A percentile compares a stretch with the other conserved stretches of the same genome.
phyloP scores from a whole-genome alignment of 208 protist species.

The Polymyxa betae region DNA sequence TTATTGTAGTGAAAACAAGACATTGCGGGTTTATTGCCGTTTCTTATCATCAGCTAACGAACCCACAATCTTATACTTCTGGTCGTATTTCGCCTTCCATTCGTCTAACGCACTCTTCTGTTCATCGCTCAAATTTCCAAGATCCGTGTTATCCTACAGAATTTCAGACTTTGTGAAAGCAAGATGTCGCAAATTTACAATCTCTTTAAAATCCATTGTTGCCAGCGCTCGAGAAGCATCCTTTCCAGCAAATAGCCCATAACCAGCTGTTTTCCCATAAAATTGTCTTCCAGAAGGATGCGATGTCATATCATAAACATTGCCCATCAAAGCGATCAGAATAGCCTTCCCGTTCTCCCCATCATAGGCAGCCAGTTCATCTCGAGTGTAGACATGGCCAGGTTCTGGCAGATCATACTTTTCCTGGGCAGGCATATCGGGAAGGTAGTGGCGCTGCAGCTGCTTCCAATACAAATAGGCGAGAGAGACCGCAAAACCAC shows the following conservation, averaged over 20 bases:
- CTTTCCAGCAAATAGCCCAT: not conserved
- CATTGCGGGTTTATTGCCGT: too few relatives aligned
- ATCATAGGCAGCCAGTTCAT: conserved; percentile 1
- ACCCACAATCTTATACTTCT: conserved; percentile 18
- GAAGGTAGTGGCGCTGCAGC: not conserved
- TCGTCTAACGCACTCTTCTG: not conserved
- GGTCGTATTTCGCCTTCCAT: conserved; percentile 45
- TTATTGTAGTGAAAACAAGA: too few relatives aligned
- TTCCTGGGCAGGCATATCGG: not conserved
- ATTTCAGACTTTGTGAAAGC: not conserved
- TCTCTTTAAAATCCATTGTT: not conserved
- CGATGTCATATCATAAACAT: conserved; percentile 49
- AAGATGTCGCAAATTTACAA: not conserved
- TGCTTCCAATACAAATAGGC: not conserved
- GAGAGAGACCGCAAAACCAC: not conserved
- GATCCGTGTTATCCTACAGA: not conserved
- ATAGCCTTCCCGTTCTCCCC: conserved; percentile 24
- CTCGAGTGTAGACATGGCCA: not conserved
- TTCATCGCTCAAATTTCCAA: not conserved
- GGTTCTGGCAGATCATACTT: not conserved
- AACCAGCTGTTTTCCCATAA: conserved; percentile 27
- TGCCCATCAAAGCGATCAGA: conserved; percentile 24
- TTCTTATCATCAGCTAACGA: too few relatives aligned
- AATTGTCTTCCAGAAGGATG: conserved; percentile 43
- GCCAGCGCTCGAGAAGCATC: conserved; percentile 15